Evolutionary conservation across 192 early-diverging fungal genomes (phyloP).

Genomic region (Lunasporangiospora selenospora): DNA sequence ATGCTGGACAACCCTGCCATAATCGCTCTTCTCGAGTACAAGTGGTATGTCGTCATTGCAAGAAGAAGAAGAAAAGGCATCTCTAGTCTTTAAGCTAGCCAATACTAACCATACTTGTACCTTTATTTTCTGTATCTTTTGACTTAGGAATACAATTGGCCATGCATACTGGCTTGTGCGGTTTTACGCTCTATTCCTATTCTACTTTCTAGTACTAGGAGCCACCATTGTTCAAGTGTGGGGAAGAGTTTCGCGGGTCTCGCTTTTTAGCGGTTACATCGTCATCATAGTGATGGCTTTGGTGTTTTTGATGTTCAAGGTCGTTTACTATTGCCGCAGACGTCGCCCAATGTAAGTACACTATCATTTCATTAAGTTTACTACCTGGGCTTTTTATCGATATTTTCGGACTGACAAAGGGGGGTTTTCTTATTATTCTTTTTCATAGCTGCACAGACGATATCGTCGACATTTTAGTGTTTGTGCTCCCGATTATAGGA

Average conservation of each 20-base stretch:
- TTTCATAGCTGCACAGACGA: not conserved
- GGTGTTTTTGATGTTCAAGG: constrained; percentile 1
- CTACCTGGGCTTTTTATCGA: not conserved
- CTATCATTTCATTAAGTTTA: not conserved
- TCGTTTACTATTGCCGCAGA: not conserved
- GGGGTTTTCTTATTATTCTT: not conserved
- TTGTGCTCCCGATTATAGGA: constrained; percentile 5
- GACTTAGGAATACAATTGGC: constrained; percentile 4
- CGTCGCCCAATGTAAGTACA: too few species aligned
- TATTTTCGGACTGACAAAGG: not conserved
- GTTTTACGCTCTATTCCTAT: constrained; percentile 1
- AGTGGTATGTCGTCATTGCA: constrained; percentile 1
- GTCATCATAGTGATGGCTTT: constrained; percentile 2
- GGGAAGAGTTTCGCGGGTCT: constrained; percentile 3
- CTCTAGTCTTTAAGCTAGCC: not conserved
- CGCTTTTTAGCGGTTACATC: constrained; percentile 1
- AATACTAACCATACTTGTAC: constrained; percentile 3
- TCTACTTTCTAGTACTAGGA: constrained; percentile 1
- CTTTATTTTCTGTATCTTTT: not conserved
- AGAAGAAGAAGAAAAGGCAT: not conserved
- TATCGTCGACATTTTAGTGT: constrained; percentile 1
- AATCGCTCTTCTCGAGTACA: constrained; percentile 2
- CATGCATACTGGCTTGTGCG: constrained; percentile 8
- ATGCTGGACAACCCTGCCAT: constrained; percentile 12
- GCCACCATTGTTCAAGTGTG: not conserved